Conservation (phyloP, 768 basidiomycete species). For the Rhizopogon vulgaris region DNA sequence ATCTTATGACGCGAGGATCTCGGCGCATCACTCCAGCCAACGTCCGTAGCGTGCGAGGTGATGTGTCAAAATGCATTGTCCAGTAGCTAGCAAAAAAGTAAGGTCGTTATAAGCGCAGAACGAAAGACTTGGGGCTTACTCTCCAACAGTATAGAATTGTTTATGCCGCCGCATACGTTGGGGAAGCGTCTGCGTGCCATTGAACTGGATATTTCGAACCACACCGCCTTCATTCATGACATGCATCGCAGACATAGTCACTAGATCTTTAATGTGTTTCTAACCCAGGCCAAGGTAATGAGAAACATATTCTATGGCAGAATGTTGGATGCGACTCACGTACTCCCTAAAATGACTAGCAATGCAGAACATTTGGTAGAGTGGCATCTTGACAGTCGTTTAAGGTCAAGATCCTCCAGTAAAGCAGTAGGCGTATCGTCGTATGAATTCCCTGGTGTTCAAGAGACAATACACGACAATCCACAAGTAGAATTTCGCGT, state of each 20-base stretch:
- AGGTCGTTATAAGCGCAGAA: slow-evolving; percentile 3
- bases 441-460: neutral
- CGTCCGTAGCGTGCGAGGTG: slow-evolving; percentile 58
- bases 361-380: slow-evolving; percentile 86
- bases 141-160: slow-evolving; percentile 53
- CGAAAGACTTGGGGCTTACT: slow-evolving; percentile 48
- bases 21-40: slow-evolving; percentile 65
- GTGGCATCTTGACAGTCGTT: slow-evolving; percentile 51
- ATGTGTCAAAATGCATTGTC: slow-evolving; percentile 87
- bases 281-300: slow-evolving; percentile 21
- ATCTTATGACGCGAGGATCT: slow-evolving; percentile 80
- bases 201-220: slow-evolving; percentile 71
- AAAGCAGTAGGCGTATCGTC: neutral
- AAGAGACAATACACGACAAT: too few species aligned
- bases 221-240: slow-evolving; percentile 74
- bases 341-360: slow-evolving; percentile 70
- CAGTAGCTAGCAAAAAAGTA: slow-evolving; percentile 56
- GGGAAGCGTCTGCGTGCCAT: slow-evolving; percentile 69
- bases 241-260: slow-evolving; percentile 63
- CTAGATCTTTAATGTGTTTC: slow-evolving; percentile 72
- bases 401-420: neutral
- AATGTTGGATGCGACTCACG: slow-evolving; percentile 34
- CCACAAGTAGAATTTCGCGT: too few species aligned
- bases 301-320: neutral
- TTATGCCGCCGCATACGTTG: slow-evolving; percentile 66